Evolutionary conservation across 1,139 yeast species (phyloP), one percentile per base, ranked within the genome.

Genomic region (Entelexis sorbosivorans): DNA sequence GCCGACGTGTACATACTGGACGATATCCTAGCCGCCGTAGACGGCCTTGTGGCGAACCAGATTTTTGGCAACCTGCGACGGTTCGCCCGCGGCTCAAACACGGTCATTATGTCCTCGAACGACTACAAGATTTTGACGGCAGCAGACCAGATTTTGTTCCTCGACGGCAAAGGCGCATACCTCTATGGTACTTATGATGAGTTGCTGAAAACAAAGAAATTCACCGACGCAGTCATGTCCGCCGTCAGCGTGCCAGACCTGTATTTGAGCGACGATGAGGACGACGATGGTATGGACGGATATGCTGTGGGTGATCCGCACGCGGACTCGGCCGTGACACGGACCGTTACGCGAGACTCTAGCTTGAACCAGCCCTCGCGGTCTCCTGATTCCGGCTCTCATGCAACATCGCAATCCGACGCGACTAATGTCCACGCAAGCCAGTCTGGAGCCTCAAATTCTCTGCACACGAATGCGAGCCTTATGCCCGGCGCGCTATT

Each of bases 21-120:
- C 63, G 96, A 88, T 66, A 91, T 86, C 10, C 71, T 88, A 54
- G 78, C 87, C 68, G 96, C 96, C 1, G 95, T 87, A 13, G 96
- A 87, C 70, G 86, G 95, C 7, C 79, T 84, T 62, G 95, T 87
- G 26, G 95, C 95, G 42, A 80, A 77, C 58, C 83, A 81, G 60
- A 84, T 87, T 47, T 77, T 86, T 74, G 80, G 80, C 52, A 68
- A 76, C 26, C 66, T 86, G 46, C 56, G 75, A 55, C 87, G 82
- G 0, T 58, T 78, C 44, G 64, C 86, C 59, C 64, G 67, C 40
- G 68, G 69, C 14, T 17, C 29, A 6, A 45, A 45, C 17, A 87
- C 96, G 0, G 73, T 94, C 58, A 65, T 87, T 26, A 70, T 87
- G 60, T 94, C 94, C 0, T 86, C 96, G 0, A 95, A 86, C 66